Evolutionary conservation across 1,139 yeast species (phyloP), one percentile per base, ranked within the genome.

Genomic region (Groenewaldozyma sp.): DNA sequence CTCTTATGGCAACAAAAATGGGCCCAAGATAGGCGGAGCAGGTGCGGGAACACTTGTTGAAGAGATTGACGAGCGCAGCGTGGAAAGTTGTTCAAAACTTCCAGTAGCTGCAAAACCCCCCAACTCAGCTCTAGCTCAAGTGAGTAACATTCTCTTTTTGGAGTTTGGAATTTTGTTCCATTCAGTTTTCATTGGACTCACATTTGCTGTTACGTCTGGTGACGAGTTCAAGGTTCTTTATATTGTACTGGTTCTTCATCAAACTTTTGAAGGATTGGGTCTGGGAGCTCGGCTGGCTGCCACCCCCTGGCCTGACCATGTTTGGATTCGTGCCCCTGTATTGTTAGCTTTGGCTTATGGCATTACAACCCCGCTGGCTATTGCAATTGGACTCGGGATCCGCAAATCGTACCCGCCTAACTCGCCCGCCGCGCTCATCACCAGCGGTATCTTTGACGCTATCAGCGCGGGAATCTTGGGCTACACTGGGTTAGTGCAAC

Each of bases 241-340:
- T 61, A 72, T 81, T 51, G 96, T 86, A 14, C 62, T 87, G 40
- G 78, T 82, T 2, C 87, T 87, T 73, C 96, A 87, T 63, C 96
- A 87, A 64, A 72, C 82, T 65, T 87, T 87, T 59, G 96, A 87
- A 67, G 96, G 96, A 41, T 69, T 87, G 41, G 96, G 95, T 52
- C 70, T 87, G 52, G 96, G 96, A 39, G 74, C 94, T 5, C 74
- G 96, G 59, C 70, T 87, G 42, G 86, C 95, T 1, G 70, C 74
- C 19, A 76, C 83, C 3, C 65, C 71, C 28, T 83, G 91, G 87
- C 81, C 83, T 22, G 57, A 61, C 21, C 64, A 78, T 21, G 87
- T 88, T 14, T 79, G 80, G 75, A 36, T 70, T 1, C 31, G 31
- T 11, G 31, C 31, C 6, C 33, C 33, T 9, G 13, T 16, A 6